Evolutionary conservation across 228 moss, liverwort and hornwort species (phyloP).

Genomic region (Sphagnum fallax): DNA sequence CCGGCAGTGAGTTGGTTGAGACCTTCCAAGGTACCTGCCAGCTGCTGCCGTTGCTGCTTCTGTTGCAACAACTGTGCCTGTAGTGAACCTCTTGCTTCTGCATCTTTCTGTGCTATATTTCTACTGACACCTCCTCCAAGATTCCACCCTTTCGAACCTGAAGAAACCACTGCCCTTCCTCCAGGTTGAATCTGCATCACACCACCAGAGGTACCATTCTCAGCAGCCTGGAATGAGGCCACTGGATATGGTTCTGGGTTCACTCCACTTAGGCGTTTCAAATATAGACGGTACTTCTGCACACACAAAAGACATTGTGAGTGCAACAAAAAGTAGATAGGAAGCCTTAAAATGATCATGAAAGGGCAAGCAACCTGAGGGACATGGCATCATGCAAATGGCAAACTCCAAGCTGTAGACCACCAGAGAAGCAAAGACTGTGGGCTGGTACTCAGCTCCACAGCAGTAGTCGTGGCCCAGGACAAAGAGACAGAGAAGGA

Average conservation of each 20-base stretch:
- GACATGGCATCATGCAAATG: too few species aligned
- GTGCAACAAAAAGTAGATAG: too few species aligned
- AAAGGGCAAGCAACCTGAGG: too few species aligned
- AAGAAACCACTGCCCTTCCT: constrained; percentile 25
- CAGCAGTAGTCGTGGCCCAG: too few species aligned
- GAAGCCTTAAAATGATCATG: too few species aligned
- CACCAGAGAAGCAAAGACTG: too few species aligned
- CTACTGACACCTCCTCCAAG: constrained; percentile 24
- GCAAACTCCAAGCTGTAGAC: too few species aligned
- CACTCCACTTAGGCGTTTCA: constrained; percentile 62
- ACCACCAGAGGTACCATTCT: constrained; percentile 44
- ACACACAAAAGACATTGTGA: not conserved
- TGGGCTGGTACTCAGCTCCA: too few species aligned
- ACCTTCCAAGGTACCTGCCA: not conserved
- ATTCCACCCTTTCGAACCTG: constrained; percentile 32
- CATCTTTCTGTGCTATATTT: constrained; percentile 20
- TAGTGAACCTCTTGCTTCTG: constrained; percentile 32
- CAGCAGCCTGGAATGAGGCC: constrained; percentile 51
- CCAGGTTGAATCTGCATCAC: constrained; percentile 68
- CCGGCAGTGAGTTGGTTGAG: constrained; percentile 1
- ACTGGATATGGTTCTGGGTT: constrained; percentile 59
- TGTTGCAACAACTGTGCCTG: constrained; percentile 39
- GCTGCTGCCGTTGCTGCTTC: constrained; percentile 5
- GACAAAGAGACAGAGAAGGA: too few species aligned
- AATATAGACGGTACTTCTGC: constrained; percentile 62